These are phyloP conservation scores for Zea mays DNA, from an alignment of 176 grass and related monocot genomes.

Conservation along the genomic window Zm-B73-REFERENCE-NAM-5.0 NC_050100.1:211586001-211586500, in stretches of 20 bases:
- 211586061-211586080: not conserved
- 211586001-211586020: conserved; percentile 21
- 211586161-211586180: not conserved
- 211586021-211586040: conserved; percentile 48
- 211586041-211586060: not conserved
- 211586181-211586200: not conserved
- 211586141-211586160: conserved; percentile 44
- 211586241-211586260: not conserved
- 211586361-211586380: not conserved
- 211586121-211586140: not conserved
- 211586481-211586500: not conserved
- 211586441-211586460: not conserved
- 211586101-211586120: conserved; percentile 26
- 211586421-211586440: not conserved
- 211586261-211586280: not conserved
- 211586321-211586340: too few relatives aligned
- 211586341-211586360: not conserved
- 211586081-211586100: not conserved
- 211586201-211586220: not conserved
- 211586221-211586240: not conserved
- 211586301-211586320: not conserved
- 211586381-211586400: conserved; percentile 17
- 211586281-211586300: conserved; percentile 7
- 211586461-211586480: not conserved
- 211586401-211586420: not conserved